Conservation (phyloP, 2,329 filamentous ascomycete species). For the Gaeumannomyces sp. region DNA sequence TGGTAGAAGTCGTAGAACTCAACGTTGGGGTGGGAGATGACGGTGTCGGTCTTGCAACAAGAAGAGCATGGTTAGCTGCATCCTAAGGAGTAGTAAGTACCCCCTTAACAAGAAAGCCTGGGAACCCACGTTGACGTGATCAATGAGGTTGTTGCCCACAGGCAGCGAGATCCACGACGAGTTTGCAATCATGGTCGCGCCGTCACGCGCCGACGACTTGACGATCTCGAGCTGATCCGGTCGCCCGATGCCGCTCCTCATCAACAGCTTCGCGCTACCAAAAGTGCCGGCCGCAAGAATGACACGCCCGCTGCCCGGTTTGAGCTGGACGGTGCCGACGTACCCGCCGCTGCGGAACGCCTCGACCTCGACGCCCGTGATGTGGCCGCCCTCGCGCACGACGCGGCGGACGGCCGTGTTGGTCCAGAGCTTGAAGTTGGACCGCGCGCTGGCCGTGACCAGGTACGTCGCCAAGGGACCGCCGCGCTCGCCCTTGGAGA, state of each 20-base stretch:
- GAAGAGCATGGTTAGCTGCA: background rate
- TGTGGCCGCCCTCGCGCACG: conserved; percentile 53
- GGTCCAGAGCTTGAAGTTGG: conserved; percentile 61
- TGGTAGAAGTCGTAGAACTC: conserved; percentile 60
- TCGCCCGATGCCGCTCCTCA: conserved; percentile 58
- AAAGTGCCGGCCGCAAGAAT: conserved; percentile 57
- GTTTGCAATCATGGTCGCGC: conserved; percentile 37
- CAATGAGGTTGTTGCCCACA: conserved; percentile 43
- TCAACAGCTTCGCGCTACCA: conserved; percentile 54
- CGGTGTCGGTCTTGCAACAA: conserved; percentile 35
- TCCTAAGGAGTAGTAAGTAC: background rate
- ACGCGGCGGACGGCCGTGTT: conserved; percentile 62
- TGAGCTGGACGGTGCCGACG: conserved; percentile 50
- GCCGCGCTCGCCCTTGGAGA: conserved; percentile 52
- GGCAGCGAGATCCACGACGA: conserved; percentile 41
- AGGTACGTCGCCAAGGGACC: conserved; percentile 62
- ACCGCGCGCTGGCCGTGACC: conserved; percentile 46
- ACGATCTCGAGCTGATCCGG: conserved; percentile 43
- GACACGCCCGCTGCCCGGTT: conserved; percentile 49
- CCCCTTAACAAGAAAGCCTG: background rate
- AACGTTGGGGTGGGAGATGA: conserved; percentile 36
- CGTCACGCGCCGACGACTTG: conserved; percentile 31
- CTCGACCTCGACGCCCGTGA: conserved; percentile 64
- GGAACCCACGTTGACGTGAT: conserved; percentile 33
- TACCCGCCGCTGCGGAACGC: conserved; percentile 41